These are phyloP conservation scores for Carex myosuroides DNA, from an alignment of 176 grass and related monocot genomes.

Conservation along the genomic window DNA sequence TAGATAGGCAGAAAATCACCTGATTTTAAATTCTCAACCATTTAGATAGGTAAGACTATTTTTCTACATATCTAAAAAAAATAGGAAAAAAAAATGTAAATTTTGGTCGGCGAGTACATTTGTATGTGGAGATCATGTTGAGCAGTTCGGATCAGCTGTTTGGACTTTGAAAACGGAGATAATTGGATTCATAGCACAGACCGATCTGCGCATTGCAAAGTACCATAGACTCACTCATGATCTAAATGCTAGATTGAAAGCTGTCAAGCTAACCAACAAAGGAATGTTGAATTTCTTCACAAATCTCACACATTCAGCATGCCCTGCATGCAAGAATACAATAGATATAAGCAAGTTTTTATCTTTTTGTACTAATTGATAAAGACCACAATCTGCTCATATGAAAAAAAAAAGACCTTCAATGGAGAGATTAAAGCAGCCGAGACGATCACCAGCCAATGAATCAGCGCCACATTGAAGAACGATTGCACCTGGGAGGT, in stretches of 20 bases:
- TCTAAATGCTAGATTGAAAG: conserved; percentile 1
- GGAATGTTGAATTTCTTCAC: conserved; percentile 99
- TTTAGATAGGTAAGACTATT: no score
- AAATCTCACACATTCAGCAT: conserved; percentile 93
- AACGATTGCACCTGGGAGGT: conserved; percentile 90
- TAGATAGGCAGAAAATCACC: no score
- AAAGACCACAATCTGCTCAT: background rate
- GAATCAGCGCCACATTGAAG: conserved; percentile 99
- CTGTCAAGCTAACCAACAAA: conserved; percentile 61
- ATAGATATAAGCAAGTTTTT: background rate
- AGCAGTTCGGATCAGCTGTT: no score
- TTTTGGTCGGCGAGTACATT: no score
- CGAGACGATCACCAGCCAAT: conserved; percentile 88
- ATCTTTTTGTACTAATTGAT: background rate
- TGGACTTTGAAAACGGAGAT: no score
- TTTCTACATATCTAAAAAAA: no score
- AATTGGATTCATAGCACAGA: no score
- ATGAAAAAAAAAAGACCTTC: conserved; percentile 52
- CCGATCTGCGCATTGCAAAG: no score
- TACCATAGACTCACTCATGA: background rate
- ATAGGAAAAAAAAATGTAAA: no score
- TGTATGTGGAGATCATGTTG: no score
- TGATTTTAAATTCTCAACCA: no score
- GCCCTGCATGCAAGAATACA: conserved; percentile 47
- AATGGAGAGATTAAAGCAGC: conserved; percentile 98